Evolutionary conservation across 352 stramenopile genomes (phyloP), one percentile per base, ranked within the genome.

Genomic region (Globisporangium lucens): DNA sequence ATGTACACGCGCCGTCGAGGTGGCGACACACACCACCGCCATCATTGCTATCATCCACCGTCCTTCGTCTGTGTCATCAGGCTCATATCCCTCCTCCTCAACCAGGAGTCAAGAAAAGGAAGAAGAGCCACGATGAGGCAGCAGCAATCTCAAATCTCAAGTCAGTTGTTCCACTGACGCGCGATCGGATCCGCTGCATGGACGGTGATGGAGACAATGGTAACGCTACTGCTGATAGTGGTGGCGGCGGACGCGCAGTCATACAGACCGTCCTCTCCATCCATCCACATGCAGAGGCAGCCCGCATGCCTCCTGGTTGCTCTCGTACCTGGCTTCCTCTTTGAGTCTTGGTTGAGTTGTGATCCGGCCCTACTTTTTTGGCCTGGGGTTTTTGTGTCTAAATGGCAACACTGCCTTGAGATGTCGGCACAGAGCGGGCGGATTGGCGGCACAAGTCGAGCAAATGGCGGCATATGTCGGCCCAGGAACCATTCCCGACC

Each of bases 71-170:
- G 43, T 29, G 33, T 12, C 30, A 61, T n/a, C 55, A n/a, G 30
- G 17, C 55, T 61, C 55, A n/a, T 46, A 30, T 27, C 30, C 55
- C 29, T 61, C 30, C 55, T 61, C 30, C 55, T 61, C 55, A 61
- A 30, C 8, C 29, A 59, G 51, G 24, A 29, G 41, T 9, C 12
- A 27, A 53, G 29, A 52, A 22, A 55, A 55, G 47, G 47, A 55
- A 55, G 47, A 55, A 36, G 30, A 61, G 55, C 55, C 30, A 36
- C 55, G 55, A 61, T 17, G 55, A 61, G 55, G 30, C 29, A 61
- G 43, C 43, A 33, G 30, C 30, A 33, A 3, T 33, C 30, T 5
- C 30, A 22, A 17, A 8, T 46, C 38, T 10, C 38, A 41, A 41
- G 8, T 41, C 38, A 46, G 43, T 12, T 17, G 43, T 51, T 20